Conservation (phyloP, 2,329 filamentous ascomycete species). For the Elsinoe perseae region DNA sequence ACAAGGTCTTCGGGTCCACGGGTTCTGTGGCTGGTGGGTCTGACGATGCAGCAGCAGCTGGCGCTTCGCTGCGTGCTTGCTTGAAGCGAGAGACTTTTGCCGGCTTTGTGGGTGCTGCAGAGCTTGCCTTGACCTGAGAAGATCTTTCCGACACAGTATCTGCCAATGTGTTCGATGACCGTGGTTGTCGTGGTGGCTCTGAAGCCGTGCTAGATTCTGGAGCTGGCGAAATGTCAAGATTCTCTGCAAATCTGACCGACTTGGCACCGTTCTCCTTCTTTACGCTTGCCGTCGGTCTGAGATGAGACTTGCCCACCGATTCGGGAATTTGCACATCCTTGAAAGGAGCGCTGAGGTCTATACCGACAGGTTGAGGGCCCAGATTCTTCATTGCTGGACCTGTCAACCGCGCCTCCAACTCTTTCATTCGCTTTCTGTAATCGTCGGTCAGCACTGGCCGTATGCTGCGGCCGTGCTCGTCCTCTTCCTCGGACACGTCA, state of each 20-base stretch:
- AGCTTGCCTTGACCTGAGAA: not conserved
- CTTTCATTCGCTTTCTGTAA: constrained; percentile 75
- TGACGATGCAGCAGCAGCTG: not conserved
- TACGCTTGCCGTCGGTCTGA: constrained; percentile 28
- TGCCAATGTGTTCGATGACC: constrained; percentile 31
- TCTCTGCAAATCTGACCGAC: constrained; percentile 71
- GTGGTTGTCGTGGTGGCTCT: constrained; percentile 26
- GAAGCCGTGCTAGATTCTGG: constrained; percentile 28
- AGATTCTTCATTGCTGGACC: constrained; percentile 50
- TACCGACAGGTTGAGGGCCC: constrained; percentile 38
- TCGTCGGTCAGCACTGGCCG: constrained; percentile 60
- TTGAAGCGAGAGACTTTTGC: constrained; percentile 38
- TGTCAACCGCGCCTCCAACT: constrained; percentile 71
- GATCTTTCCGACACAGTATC: constrained; percentile 40
- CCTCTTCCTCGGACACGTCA: constrained; percentile 57
- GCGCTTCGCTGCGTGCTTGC: constrained; percentile 19
- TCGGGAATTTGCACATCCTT: not conserved
- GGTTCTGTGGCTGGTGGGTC: not conserved
- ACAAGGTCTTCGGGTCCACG: constrained; percentile 39
- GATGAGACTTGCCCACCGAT: not conserved
- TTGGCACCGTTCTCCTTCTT: constrained; percentile 50
- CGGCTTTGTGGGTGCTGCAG: constrained; percentile 20
- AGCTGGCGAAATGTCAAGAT: constrained; percentile 57
- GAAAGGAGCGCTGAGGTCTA: constrained; percentile 3
- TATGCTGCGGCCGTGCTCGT: constrained; percentile 67